Percentiles rank a stretch among this genome's conserved stretches.
Evolutionary conservation across 331 rosid genomes (phyloP).

Genomic region (Spiraea crenata): DNA sequence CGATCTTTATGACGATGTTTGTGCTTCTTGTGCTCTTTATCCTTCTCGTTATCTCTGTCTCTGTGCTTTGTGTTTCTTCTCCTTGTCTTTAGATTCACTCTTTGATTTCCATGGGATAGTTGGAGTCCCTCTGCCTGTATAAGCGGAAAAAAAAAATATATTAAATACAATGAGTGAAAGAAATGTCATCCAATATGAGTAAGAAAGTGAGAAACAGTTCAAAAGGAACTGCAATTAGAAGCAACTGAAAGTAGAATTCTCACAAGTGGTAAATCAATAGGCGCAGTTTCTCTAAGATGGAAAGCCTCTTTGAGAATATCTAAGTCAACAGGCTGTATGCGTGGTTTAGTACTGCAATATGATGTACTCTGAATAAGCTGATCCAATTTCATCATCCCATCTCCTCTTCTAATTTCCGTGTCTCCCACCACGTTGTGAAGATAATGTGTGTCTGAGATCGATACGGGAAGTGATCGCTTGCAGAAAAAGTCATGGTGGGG

Average conservation of each 20-base stretch:
- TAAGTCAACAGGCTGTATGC: constrained; percentile 81
- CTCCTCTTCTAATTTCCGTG: too few species aligned
- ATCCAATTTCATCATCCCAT: too few species aligned
- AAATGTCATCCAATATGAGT: background rate
- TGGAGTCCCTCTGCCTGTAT: constrained; percentile 77
- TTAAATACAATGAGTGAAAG: background rate
- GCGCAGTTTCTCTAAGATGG: constrained; percentile 78
- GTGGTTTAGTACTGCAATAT: too few species aligned
- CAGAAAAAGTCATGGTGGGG: constrained; percentile 91
- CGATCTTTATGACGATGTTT: constrained; percentile 82
- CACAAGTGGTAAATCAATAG: constrained; percentile 79
- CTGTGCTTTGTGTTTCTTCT: constrained; percentile 87
- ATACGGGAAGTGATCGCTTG: constrained; percentile 86
- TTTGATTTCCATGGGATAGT: constrained; percentile 79
- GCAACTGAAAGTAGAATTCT: constrained; percentile 33
- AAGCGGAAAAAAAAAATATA: constrained; percentile 6
- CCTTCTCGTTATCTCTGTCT: constrained; percentile 81
- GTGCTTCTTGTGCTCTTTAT: constrained; percentile 92
- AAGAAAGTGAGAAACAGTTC: constrained; percentile 6
- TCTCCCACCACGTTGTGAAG: too few species aligned
- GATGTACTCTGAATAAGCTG: too few species aligned
- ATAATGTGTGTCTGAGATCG: constrained; percentile 88
- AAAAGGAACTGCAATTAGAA: constrained; percentile 6
- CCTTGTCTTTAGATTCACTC: constrained; percentile 82
- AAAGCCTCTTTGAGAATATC: constrained; percentile 85